These are phyloP conservation scores for Candida sanyaensis DNA, from an alignment of 1,139 yeast genomes.

Conservation along the genomic window DNA sequence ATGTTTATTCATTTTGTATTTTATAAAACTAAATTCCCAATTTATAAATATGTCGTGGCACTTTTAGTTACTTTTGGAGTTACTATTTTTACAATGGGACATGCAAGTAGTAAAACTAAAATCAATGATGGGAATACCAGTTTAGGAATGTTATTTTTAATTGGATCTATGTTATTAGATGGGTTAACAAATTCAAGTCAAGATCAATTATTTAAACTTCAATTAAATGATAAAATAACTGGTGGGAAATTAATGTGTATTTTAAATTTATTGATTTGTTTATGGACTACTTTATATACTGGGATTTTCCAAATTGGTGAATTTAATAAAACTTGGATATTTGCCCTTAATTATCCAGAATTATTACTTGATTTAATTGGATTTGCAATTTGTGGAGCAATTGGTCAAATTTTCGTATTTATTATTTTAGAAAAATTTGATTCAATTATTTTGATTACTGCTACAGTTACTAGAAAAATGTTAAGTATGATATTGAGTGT, in stretches of 20 bases:
- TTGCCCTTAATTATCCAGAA: constrained; percentile 39
- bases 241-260: constrained; percentile 91
- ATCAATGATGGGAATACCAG: constrained; percentile 43
- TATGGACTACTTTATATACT: constrained; percentile 42
- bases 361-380: constrained; percentile 60
- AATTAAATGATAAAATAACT: constrained; percentile 22
- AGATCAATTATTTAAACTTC: constrained; percentile 69
- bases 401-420: constrained; percentile 92
- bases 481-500: constrained; percentile 91
- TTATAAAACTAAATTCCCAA: constrained; percentile 72
- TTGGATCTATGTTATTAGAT: constrained; percentile 72
- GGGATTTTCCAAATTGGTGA: constrained; percentile 50
- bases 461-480: constrained; percentile 96
- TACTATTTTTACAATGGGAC: constrained; percentile 64
- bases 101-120: constrained; percentile 19
- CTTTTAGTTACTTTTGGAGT: constrained; percentile 79
- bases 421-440: constrained; percentile 82
- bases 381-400: constrained; percentile 80
- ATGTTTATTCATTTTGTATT: constrained; percentile 78
- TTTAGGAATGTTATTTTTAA: constrained; percentile 62
- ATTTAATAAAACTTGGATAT: constrained; percentile 46
- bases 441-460: constrained; percentile 81
- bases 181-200: constrained; percentile 94
- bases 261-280: constrained; percentile 60
- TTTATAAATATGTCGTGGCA: constrained; percentile 78